Evolutionary conservation across 108 stramenopile genomes (phyloP), one percentile per base, ranked within the genome.

Genomic region (Cyclotella kingstonii): DNA sequence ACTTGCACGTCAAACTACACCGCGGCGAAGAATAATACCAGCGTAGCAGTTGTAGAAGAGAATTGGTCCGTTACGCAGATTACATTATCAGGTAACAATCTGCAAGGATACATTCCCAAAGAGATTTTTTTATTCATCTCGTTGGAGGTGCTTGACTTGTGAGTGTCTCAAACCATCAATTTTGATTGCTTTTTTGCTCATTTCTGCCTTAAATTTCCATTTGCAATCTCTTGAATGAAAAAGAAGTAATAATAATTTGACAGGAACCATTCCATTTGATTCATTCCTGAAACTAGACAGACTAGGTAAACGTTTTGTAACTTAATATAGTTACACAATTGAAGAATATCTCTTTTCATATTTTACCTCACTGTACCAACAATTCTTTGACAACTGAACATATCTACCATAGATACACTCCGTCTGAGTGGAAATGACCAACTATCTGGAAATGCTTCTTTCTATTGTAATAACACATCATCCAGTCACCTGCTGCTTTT

Each of bases 1-100:
- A 53, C 68, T n/a, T 85, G 84, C 40, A 27, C 49, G 14, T 22
- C 25, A 2, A 60, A 52, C 26, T 23, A 38, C 14, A 49, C 69
- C 17, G 23, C 27, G 28, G 54, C 15, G 1, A 23, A 28, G 8
- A 11, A 60, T 45, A 4, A 29, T 41, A 7, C 43, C 43, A 17
- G 25, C 10, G 21, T 25, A 33, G 36, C 36, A 5, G 44, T 44
- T 19, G 36, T 60, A 2, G 85, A 86, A 54, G 12, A 77, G 25
- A 73, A 66, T 55, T 23, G 44, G 7, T 39, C 63, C 4, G 38
- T 54, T 18, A 53, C 58, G 11, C 29, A 31, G 2, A 19, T 60
- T 29, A 44, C 34, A 31, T 41, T 60, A 14, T 14, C 43, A 1
- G 40, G 30, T 1, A 45, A 53, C 19, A 45, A 53, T 10, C 21